Percentiles rank a stretch among this genome's conserved stretches.
phyloP scores from a whole-genome alignment of 768 basidiomycete genomes.

The Lactifluus subvellereus region DNA sequence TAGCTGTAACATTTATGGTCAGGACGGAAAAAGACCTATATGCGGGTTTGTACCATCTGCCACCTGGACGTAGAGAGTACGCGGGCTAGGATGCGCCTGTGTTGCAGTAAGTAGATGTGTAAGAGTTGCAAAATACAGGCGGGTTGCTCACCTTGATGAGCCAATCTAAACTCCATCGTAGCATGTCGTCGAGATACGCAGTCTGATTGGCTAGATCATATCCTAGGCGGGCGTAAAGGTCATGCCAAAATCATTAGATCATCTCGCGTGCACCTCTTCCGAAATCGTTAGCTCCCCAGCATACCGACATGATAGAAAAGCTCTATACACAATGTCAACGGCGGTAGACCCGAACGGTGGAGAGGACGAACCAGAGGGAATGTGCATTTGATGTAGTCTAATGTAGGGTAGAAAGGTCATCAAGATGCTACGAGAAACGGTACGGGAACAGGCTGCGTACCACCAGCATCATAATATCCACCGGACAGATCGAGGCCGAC shows the following conservation, averaged over 20 bases:
- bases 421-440: neutral
- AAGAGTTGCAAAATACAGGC: neutral
- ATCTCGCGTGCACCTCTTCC: conserved; percentile 52
- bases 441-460: conserved; percentile 35
- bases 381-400: conserved; percentile 85
- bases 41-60: conserved; percentile 45
- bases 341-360: conserved; percentile 1
- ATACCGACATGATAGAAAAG: conserved; percentile 78
- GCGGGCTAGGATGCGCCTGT: conserved; percentile 73
- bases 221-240: conserved; percentile 36
- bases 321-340: conserved; percentile 38
- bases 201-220: conserved; percentile 86
- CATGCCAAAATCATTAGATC: neutral
- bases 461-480: conserved; percentile 93
- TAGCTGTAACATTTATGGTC: conserved; percentile 32
- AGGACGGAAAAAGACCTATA: neutral
- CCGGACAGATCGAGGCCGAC: conserved; percentile 71
- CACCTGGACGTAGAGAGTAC: conserved; percentile 73
- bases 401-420: neutral
- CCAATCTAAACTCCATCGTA: conserved; percentile 92
- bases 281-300: conserved; percentile 86
- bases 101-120: conserved; percentile 2
- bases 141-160: conserved; percentile 64
- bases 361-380: conserved; percentile 62
- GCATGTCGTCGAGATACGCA: conserved; percentile 83